Base-by-base conservation (phyloP, 1,139 yeast genomes). In the Pichia sp. region DNA sequence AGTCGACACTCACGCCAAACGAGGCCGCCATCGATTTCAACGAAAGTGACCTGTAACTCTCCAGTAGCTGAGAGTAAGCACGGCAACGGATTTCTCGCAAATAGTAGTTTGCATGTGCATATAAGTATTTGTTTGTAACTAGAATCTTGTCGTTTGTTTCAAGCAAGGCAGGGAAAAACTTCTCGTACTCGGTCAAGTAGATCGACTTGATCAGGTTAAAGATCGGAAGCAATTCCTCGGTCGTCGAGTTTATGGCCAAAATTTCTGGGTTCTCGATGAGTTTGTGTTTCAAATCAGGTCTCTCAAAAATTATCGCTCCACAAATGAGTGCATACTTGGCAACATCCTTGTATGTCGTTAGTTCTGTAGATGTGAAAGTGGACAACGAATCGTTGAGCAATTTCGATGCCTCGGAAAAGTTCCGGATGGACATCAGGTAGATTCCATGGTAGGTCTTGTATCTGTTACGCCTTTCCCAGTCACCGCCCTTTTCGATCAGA, bases 381-480 rank as follows among this genome's bases (percentile, higher is more conserved):
- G 98, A 91, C 68, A 95, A 77, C 13, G 96, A 85, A 68, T 91
- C 99, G 60, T 88, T 87, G 63, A 95, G 78, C 59, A 91, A 74
- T 55, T 81, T 80, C 3, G 97, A 82, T 1, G 95, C 96, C 61
- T 88, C 95, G 31, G 74, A 73, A 64, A 95, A 95, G 64, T 89
- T 83, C 64, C 99, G 82, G 26, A 93, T 84, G 16, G 96, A 87
- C 77, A 93, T 73, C 48, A 82, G 74, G 68, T 88, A 88, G 51
- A 93, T 78, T 22, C 99, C 99, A 57, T 80, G 73, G 71, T 93
- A 95, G 7, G 98, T 89, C 73, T 95, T 93, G 74, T 81, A 89
- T 62, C 96, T 76, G 72, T 95, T 93, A 66, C 96, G 83, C 69
- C 99, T 87, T 71, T 95, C 99, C 99, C 99, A 93, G 68, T 93